Conservation (phyloP, 495 filamentous ascomycete genomes). For the Hypoxylon crocopeplum region DNA sequence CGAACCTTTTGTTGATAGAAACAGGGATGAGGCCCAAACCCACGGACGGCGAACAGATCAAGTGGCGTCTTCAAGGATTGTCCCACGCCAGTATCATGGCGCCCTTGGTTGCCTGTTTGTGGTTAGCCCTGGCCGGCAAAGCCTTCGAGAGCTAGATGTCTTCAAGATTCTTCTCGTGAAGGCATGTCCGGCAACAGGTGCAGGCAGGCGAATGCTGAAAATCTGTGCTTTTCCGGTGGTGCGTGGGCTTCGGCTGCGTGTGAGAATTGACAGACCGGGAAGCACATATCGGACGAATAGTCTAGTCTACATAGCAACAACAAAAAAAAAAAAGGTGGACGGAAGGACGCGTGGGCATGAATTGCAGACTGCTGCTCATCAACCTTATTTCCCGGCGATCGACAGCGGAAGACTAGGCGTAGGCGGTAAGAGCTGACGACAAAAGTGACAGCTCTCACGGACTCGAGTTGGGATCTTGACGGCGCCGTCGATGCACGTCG, state of each 20-base stretch:
- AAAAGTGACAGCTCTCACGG: constrained; percentile 29
- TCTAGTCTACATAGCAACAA: neutral
- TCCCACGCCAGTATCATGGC: constrained; percentile 21
- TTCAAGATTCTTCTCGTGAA: constrained; percentile 10
- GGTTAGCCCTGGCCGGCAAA: constrained; percentile 15
- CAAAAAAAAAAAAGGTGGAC: too few relatives aligned
- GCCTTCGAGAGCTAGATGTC: neutral
- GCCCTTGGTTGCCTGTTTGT: constrained; percentile 15
- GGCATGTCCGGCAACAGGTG: constrained; percentile 25
- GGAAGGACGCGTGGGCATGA: too few relatives aligned
- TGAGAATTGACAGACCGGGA: constrained; percentile 31
- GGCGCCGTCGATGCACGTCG: constrained; percentile 28
- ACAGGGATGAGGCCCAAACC: constrained; percentile 36
- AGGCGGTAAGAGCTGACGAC: constrained; percentile 18
- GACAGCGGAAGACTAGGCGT: constrained; percentile 1
- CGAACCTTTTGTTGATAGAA: constrained; percentile 36
- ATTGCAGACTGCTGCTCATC: too few relatives aligned
- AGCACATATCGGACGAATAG: constrained; percentile 23
- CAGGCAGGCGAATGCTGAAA: constrained; percentile 19
- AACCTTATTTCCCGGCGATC: constrained; percentile 28
- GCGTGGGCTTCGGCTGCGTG: constrained; percentile 18
- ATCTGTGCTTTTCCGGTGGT: constrained; percentile 27
- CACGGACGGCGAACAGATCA: constrained; percentile 31
- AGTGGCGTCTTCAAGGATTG: constrained; percentile 37
- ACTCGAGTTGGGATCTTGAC: constrained; percentile 14